A percentile compares a stretch with the other conserved stretches of the same genome.
Conservation (phyloP, 768 basidiomycete genomes). For the Lentinula sp. region DNA sequence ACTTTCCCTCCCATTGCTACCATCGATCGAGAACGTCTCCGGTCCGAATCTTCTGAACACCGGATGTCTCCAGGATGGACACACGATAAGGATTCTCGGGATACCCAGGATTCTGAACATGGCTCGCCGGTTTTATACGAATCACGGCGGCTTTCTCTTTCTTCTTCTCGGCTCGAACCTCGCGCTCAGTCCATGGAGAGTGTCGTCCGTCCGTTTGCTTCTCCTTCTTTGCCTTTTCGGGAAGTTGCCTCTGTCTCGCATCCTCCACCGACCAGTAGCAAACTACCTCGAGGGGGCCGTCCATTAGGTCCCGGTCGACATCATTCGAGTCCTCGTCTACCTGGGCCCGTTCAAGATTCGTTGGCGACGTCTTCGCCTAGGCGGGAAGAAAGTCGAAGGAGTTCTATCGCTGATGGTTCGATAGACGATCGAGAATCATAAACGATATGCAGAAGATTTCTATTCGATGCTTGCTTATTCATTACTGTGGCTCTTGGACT, state of each 20-base stretch:
- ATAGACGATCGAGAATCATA: slow-evolving; percentile 6
- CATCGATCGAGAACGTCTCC: slow-evolving; percentile 17
- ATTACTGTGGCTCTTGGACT: neutral
- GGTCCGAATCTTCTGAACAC: slow-evolving; percentile 21
- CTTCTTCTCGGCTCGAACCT: slow-evolving; percentile 45
- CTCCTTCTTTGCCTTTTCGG: slow-evolving; percentile 27
- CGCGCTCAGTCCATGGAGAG: slow-evolving; percentile 22
- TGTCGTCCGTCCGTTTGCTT: slow-evolving; percentile 17
- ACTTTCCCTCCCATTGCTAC: slow-evolving; percentile 38
- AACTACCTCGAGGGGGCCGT: slow-evolving; percentile 10
- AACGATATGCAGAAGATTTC: neutral
- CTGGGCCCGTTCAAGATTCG: neutral
- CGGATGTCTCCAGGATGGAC: slow-evolving; percentile 36
- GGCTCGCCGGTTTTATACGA: slow-evolving; percentile 48
- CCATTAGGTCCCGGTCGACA: slow-evolving; percentile 1
- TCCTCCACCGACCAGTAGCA: slow-evolving; percentile 14
- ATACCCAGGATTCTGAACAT: slow-evolving; percentile 30
- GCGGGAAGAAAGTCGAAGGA: slow-evolving; percentile 3
- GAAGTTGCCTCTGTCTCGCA: slow-evolving; percentile 19
- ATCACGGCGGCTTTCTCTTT: slow-evolving; percentile 41
- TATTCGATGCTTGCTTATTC: neutral
- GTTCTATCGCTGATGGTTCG: neutral
- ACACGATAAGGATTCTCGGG: slow-evolving; percentile 24
- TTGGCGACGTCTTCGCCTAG: neutral
- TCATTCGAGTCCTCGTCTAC: slow-evolving; percentile 7